Evolutionary conservation across 2,329 filamentous ascomycete species (phyloP).

Genomic region (Colletotrichum lentis): DNA sequence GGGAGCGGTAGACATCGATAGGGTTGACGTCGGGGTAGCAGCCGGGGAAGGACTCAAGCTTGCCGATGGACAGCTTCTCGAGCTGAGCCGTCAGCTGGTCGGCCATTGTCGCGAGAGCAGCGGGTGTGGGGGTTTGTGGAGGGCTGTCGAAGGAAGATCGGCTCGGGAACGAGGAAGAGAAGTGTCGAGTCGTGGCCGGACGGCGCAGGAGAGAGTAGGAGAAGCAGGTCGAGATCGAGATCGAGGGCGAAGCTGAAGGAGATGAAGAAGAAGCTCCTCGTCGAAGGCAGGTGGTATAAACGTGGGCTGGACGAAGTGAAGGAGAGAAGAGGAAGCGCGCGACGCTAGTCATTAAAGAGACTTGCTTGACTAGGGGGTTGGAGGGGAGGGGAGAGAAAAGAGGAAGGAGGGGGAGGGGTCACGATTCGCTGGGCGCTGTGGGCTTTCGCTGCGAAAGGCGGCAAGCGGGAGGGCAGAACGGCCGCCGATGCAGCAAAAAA

Average conservation of each 20-base stretch:
- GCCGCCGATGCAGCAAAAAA: slow-evolving; percentile 2
- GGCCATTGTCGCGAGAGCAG: slow-evolving; percentile 41
- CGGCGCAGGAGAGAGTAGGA: neutral
- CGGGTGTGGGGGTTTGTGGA: slow-evolving; percentile 21
- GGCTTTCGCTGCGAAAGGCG: slow-evolving; percentile 15
- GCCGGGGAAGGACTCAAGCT: slow-evolving; percentile 58
- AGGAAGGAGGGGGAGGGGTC: slow-evolving; percentile 23
- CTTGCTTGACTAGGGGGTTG: slow-evolving; percentile 7
- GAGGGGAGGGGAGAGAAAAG: slow-evolving; percentile 14
- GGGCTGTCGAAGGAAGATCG: slow-evolving; percentile 19
- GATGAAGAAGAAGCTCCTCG: slow-evolving; percentile 23
- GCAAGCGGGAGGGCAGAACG: neutral
- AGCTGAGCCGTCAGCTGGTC: slow-evolving; percentile 48
- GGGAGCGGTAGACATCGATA: slow-evolving; percentile 80
- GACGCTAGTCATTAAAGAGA: slow-evolving; percentile 36
- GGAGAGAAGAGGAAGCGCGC: slow-evolving; percentile 31
- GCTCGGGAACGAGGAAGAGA: slow-evolving; percentile 12
- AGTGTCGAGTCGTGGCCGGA: slow-evolving; percentile 16
- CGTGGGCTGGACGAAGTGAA: slow-evolving; percentile 25
- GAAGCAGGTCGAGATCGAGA: neutral
- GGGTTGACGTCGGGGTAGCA: slow-evolving; percentile 76
- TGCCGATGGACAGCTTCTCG: slow-evolving; percentile 48
- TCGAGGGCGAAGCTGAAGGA: slow-evolving; percentile 5
- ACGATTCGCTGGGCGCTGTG: slow-evolving; percentile 24
- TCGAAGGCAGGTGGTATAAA: slow-evolving; percentile 22